Evolutionary conservation across 2,329 filamentous ascomycete genomes (phyloP), one percentile per base, ranked within the genome.

Genomic region (Aureobasidium musti): DNA sequence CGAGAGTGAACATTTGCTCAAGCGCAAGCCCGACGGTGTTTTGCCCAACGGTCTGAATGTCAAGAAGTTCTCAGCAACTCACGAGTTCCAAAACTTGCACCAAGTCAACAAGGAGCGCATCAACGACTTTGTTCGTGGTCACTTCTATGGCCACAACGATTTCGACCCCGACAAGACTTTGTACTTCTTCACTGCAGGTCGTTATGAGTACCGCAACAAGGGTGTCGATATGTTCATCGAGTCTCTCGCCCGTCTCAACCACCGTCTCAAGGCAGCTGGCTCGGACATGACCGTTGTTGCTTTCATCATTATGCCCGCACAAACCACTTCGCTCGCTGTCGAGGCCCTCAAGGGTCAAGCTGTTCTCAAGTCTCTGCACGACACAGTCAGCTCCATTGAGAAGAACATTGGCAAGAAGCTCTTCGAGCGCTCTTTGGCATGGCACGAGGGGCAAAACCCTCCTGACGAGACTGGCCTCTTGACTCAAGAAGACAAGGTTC

Each of bases 171-270:
- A 98, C 68, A 97, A 98, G 79, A 99, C 95, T 0, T 86, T 99
- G 41, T 99, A 97, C 80, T 90, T 98, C 80, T 99, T 99, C 83
- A 99, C 93, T 3, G 91, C 95, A 7, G 95, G 95, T 68, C 90
- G 95, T 69, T 99, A 99, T 75, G 95, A 99, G 79, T 99, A 94
- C 84, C 85, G 95, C 70, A 99, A 99, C 77, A 99, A 99, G 81
- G 95, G 95, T 75, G 94, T 97, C 11, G 95, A 99, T 79, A 98
- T 99, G 95, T 99, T 98, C 79, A 96, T 99, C 72, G 95, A 99
- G 80, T 95, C 93, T 3, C 82, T 99, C 69, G 95, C 95, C 33
- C 91, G 95, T 50, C 82, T 99, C 73, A 99, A 99, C 80, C 93
- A 98, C 82, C 87, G 90, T 45, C 87, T 99, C 75, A 98, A 98